These are phyloP conservation scores for Pythium inflatum DNA, from an alignment of 352 stramenopile species.

Conservation along the genomic window DNA sequence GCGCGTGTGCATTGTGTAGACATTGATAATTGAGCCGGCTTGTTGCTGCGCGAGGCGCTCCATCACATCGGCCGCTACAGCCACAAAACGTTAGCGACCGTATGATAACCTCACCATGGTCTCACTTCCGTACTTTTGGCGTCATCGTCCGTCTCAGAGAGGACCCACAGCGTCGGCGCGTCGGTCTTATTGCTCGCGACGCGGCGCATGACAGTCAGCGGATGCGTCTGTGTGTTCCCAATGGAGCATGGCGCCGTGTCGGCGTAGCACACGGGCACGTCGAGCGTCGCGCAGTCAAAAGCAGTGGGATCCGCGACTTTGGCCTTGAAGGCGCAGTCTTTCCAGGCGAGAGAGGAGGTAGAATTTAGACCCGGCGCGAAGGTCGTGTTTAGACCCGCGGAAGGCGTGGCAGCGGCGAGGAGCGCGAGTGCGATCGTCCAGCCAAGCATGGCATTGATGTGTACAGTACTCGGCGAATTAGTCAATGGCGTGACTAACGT, in stretches of 20 bases:
- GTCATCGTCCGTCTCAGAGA: not conserved
- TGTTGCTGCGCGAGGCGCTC: not conserved
- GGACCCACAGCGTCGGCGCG: slow-evolving; percentile 12
- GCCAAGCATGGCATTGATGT: not conserved
- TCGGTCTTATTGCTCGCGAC: not conserved
- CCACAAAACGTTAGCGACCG: not conserved
- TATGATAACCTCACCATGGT: too few relatives aligned
- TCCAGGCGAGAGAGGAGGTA: not conserved
- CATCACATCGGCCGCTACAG: not conserved
- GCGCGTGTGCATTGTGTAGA: slow-evolving; percentile 8
- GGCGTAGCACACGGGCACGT: slow-evolving; percentile 16
- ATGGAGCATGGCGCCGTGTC: not conserved
- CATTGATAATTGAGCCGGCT: not conserved
- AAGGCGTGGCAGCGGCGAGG: not conserved
- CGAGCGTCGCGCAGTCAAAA: slow-evolving; percentile 15
- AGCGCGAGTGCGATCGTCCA: not conserved
- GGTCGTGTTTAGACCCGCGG: too few relatives aligned
- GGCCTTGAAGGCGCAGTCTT: not conserved
- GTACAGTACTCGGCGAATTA: not conserved
- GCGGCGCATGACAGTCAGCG: not conserved
- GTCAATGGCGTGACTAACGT: not conserved
- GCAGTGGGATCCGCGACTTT: not conserved
- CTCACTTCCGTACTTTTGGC: not conserved
- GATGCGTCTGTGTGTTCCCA: not conserved
- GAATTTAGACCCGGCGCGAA: not conserved